phyloP scores from a whole-genome alignment of 805 yeast genomes.

The Myxozyma sirexii region DNA sequence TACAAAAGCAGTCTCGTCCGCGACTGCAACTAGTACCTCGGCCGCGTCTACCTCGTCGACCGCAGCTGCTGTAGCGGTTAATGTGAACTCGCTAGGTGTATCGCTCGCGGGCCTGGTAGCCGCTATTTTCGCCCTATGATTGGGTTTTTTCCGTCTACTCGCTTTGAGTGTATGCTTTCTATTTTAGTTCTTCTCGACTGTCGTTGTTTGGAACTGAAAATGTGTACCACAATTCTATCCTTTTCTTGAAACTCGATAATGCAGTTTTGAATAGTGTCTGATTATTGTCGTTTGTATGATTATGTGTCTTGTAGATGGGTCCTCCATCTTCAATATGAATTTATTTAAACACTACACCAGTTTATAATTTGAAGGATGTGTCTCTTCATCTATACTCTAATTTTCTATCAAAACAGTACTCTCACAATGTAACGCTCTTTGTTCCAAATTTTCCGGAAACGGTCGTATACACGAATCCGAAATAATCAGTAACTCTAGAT shows the following conservation, averaged over 20 bases:
- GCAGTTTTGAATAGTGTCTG: too few relatives aligned
- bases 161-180: background rate
- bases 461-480: background rate
- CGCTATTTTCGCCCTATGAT: background rate
- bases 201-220: too few relatives aligned
- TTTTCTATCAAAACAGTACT: too few relatives aligned
- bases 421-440: background rate
- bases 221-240: too few relatives aligned
- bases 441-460: background rate
- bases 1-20: background rate
- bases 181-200: background rate
- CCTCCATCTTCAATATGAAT: too few relatives aligned
- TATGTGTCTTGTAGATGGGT: too few relatives aligned
- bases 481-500: background rate
- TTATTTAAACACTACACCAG: too few relatives aligned
- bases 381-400: too few relatives aligned
- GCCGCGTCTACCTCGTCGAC: constrained; percentile 1
- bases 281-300: too few relatives aligned
- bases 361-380: too few relatives aligned
- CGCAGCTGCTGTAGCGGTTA: background rate
- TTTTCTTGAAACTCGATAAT: too few relatives aligned
- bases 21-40: background rate
- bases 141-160: background rate
- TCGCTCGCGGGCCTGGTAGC: background rate
- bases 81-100: background rate